phyloP scores from a whole-genome alignment of 768 basidiomycete species.

The Russula vinacea region DNA sequence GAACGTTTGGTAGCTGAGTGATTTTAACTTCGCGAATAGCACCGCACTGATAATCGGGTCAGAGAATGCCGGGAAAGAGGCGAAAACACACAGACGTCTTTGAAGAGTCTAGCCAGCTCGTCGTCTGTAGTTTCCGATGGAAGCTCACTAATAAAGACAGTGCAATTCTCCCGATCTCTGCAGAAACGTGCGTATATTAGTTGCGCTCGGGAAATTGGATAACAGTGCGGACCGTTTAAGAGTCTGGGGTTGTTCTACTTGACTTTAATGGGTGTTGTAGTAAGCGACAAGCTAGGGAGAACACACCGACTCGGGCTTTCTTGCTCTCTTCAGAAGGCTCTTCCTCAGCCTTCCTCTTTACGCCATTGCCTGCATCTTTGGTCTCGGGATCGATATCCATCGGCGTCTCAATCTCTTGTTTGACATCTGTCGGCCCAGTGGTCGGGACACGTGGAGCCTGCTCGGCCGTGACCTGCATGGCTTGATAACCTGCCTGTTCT shows the following conservation, averaged over 20 bases:
- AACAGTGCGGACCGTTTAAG: slow-evolving; percentile 55
- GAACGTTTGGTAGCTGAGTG: slow-evolving; percentile 51
- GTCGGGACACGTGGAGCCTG: slow-evolving; percentile 40
- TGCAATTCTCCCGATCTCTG: slow-evolving; percentile 94
- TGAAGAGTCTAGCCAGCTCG: slow-evolving; percentile 72
- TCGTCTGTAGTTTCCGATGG: slow-evolving; percentile 54
- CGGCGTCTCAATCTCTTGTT: slow-evolving; percentile 27
- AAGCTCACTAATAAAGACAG: slow-evolving; percentile 81
- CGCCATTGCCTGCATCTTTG: slow-evolving; percentile 42
- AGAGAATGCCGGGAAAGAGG: slow-evolving; percentile 24
- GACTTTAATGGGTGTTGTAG: slow-evolving; percentile 5
- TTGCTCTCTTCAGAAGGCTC: slow-evolving; percentile 47
- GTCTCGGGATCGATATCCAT: slow-evolving; percentile 46
- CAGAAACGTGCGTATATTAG: slow-evolving; percentile 1
- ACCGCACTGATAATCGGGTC: slow-evolving; percentile 63
- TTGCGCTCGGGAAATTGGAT: slow-evolving; percentile 8
- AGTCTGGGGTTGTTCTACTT: slow-evolving; percentile 44
- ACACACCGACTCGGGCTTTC: slow-evolving; percentile 59
- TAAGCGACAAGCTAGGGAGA: slow-evolving; percentile 8
- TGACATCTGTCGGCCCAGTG: slow-evolving; percentile 25
- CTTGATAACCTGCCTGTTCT: slow-evolving; percentile 53
- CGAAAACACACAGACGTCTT: slow-evolving; percentile 58
- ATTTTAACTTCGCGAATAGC: slow-evolving; percentile 80
- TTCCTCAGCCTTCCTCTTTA: slow-evolving; percentile 67
- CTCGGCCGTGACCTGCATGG: slow-evolving; percentile 46